Evolutionary conservation across 345 rosid species (phyloP), one percentile per base, ranked within the genome.

Genomic region (Viola odorata): DNA sequence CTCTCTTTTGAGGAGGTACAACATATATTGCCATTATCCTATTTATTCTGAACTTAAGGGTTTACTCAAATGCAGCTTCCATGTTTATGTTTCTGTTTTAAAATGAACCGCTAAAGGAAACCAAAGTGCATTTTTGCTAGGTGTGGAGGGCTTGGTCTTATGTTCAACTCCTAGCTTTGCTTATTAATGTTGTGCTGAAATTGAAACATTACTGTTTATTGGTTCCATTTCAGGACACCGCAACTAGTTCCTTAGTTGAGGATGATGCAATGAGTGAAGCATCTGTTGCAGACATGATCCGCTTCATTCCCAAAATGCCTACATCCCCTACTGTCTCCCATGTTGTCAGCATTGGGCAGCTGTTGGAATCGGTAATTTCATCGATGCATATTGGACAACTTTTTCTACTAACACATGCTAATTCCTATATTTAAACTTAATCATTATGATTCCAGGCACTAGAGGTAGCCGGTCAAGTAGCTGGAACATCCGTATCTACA

Each of bases 401-500:
- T 12, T 13, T 42, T 51, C 6, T 9, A 8, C 7, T 6, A 37
- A 23, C 32, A 23, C 32, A 23, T 2, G 2, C 2, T 16, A 4
- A 13, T 11, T 8, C 17, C 41, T 13, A 9, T 36, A 3, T 50
- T 23, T 50, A 55, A 39, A 14, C 68, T 42, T 10, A 23, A 63
- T 12, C 12, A 42, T 15, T 58, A 39, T 65, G 66, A 37, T 71
- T 71, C 49, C 80, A 94, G 97, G 96, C 99, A 4, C 95, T 90
- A 45, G 85, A 82, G 81, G 96, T 88, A 37, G 99, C 97, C 41
- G 92, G 99, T 73, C 92, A 88, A 78, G 97, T 94, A 60, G 95
- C 89, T 13, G 92, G 83, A 61, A 77, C 88, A 63, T 70, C 89
- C n/a, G 73, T 86, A 70, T 83, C 95, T 50, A 80, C 85, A 41